A percentile compares a stretch with the other conserved stretches of the same genome.
phyloP scores from a whole-genome alignment of 1,284 basidiomycete genomes.

The Pisolithus thermaeus region DNA sequence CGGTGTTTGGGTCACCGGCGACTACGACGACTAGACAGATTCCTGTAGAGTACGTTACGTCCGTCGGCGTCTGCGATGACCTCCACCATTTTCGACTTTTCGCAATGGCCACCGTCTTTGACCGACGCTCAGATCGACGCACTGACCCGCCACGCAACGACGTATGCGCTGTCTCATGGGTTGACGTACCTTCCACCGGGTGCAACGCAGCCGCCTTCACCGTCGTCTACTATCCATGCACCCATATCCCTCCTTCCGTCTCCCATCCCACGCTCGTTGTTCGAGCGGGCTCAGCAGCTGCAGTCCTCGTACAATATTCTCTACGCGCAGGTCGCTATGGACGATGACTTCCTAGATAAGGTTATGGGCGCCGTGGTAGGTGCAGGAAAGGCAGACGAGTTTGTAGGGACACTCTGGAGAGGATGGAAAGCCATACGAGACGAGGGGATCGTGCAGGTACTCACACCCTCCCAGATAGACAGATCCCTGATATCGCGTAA shows the following conservation, averaged over 20 bases:
- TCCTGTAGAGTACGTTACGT: no score
- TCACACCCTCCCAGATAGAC: neutral
- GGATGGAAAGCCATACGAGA: constrained; percentile 77
- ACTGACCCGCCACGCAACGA: constrained; percentile 66
- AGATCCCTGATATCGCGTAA: neutral
- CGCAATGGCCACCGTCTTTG: constrained; percentile 72
- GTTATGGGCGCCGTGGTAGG: constrained; percentile 76
- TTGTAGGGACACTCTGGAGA: constrained; percentile 81
- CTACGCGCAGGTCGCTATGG: constrained; percentile 81
- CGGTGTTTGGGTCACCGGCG: no score
- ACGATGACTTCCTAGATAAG: constrained; percentile 73
- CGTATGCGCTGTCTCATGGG: constrained; percentile 82
- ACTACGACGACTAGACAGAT: no score
- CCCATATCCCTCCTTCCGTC: constrained; percentile 86
- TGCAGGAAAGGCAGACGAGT: constrained; percentile 82
- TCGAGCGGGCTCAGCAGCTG: constrained; percentile 60
- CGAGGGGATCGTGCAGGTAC: constrained; percentile 47
- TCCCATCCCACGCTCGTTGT: constrained; percentile 76
- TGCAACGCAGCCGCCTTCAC: constrained; percentile 42
- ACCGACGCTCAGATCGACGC: constrained; percentile 49
- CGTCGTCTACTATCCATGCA: constrained; percentile 79
- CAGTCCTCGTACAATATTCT: constrained; percentile 82
- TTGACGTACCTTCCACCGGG: constrained; percentile 73
- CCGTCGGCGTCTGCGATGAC: constrained; percentile 6
- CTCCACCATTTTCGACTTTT: constrained; percentile 35